A percentile compares a stretch with the other conserved stretches of the same genome.
Evolutionary conservation across 352 stramenopile genomes (phyloP).

Genomic region (Pythium sukuiense): DNA sequence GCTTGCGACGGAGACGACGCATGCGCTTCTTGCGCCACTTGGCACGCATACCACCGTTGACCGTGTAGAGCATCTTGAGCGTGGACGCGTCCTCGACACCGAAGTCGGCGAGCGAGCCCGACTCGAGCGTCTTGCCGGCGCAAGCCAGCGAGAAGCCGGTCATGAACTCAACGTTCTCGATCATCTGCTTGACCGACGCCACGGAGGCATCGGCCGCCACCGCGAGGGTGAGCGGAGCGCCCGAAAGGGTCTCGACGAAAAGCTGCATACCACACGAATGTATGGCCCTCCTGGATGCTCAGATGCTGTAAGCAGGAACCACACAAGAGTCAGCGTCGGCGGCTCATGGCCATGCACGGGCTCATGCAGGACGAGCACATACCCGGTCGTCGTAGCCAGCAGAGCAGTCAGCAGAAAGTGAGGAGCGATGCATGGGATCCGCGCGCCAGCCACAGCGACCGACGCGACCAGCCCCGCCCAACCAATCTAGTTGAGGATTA

Average conservation of each 20-base stretch:
- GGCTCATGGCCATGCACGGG: not conserved
- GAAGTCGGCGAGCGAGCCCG: constrained; percentile 91
- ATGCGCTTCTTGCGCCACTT: constrained; percentile 99
- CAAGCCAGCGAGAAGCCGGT: constrained; percentile 90
- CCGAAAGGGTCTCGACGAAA: constrained; percentile 91
- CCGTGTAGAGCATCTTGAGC: constrained; percentile 90
- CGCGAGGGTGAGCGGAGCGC: constrained; percentile 75
- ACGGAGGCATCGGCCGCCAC: constrained; percentile 89
- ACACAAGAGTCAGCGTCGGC: not conserved
- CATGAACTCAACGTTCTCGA: constrained; percentile 96
- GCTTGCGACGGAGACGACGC: constrained; percentile 97
- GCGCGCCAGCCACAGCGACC: not conserved
- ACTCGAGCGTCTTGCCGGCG: constrained; percentile 76
- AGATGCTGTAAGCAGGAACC: constrained; percentile 55
- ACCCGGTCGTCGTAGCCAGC: constrained; percentile 81
- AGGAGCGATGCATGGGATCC: constrained; percentile 24
- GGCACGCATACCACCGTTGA: constrained; percentile 93
- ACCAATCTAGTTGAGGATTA: constrained; percentile 12
- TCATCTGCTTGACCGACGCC: constrained; percentile 90
- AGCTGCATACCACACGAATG: constrained; percentile 93
- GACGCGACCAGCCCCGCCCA: constrained; percentile 16
- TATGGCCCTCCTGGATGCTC: constrained; percentile 90
- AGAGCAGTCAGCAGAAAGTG: constrained; percentile 94
- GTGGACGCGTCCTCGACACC: constrained; percentile 91
- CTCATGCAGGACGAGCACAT: constrained; percentile 16